phyloP scores from a whole-genome alignment of 495 filamentous ascomycete genomes.

The Hypoxylon perforatum region DNA sequence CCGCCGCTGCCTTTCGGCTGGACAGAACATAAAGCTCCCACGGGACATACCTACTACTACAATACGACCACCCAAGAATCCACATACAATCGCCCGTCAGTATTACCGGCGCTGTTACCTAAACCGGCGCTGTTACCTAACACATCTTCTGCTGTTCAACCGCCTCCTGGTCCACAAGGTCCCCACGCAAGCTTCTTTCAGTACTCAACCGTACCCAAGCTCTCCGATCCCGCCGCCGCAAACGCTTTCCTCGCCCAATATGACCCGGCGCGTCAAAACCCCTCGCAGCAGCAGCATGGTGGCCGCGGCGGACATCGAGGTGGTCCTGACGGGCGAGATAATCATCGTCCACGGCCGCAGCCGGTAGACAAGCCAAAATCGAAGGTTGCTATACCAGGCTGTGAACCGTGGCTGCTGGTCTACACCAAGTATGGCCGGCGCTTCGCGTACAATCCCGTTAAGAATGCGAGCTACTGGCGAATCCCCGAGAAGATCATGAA shows the following conservation, averaged over 20 bases:
- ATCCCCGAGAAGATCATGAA: slow-evolving; percentile 85
- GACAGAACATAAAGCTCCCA: slow-evolving; percentile 92
- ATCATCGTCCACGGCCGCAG: slow-evolving; percentile 69
- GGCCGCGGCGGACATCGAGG: slow-evolving; percentile 50
- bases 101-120: slow-evolving; percentile 37
- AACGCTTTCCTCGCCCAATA: slow-evolving; percentile 62
- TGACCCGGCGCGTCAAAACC: slow-evolving; percentile 44
- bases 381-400: slow-evolving; percentile 80
- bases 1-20: slow-evolving; percentile 81
- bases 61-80: slow-evolving; percentile 87
- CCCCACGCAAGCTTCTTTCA: slow-evolving; percentile 56
- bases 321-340: slow-evolving; percentile 54
- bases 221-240: slow-evolving; percentile 57
- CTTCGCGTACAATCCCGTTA: slow-evolving; percentile 87
- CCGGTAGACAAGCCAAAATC: slow-evolving; percentile 83
- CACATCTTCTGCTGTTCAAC: slow-evolving; percentile 34
- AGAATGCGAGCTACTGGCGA: slow-evolving; percentile 91
- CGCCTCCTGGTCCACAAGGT: slow-evolving; percentile 32
- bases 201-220: slow-evolving; percentile 57
- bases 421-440: slow-evolving; percentile 87
- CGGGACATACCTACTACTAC: slow-evolving; percentile 90
- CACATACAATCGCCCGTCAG: slow-evolving; percentile 79
- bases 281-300: slow-evolving; percentile 43
- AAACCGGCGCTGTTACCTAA: slow-evolving; percentile 39
- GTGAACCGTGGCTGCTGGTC: slow-evolving; percentile 90